These are phyloP conservation scores for Tetradesmus obliquus DNA, from an alignment of 139 green algal genomes.

Conservation along the genomic window DNA sequence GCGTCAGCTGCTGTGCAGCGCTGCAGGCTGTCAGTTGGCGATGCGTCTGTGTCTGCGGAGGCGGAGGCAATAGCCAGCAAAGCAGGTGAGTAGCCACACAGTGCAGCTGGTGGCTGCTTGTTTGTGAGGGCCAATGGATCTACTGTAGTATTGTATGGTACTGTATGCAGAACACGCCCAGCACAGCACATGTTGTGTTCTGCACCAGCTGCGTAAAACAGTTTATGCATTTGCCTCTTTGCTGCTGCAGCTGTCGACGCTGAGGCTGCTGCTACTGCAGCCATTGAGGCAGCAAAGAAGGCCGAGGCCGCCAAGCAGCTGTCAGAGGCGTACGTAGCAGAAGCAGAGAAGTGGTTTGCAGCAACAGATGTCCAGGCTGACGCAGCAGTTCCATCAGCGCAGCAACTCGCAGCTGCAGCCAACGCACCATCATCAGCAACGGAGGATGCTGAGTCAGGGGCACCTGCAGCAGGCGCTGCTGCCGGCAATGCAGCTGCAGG, in stretches of 20 bases:
- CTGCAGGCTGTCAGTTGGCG: slow-evolving; percentile 49
- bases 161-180: background rate
- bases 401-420: background rate
- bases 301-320: slow-evolving; percentile 63
- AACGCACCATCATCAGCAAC: background rate
- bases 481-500: background rate
- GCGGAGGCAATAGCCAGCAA: slow-evolving; percentile 56
- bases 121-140: background rate
- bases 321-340: slow-evolving; percentile 54
- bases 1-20: slow-evolving; percentile 59
- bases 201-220: too few species aligned
- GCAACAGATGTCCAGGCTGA: slow-evolving; percentile 48
- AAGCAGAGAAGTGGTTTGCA: slow-evolving; percentile 59
- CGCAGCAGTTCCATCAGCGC: slow-evolving; percentile 35
- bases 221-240: background rate
- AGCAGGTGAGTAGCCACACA: slow-evolving; percentile 24
- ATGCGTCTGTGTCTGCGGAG: slow-evolving; percentile 62
- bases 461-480: background rate
- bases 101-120: background rate
- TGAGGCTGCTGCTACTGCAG: slow-evolving; percentile 48
- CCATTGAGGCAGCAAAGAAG: slow-evolving; percentile 57
- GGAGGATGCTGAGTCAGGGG: background rate
- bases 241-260: slow-evolving; percentile 59
- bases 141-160: background rate
- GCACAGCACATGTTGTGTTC: too few species aligned